These are phyloP conservation scores for Plasmodium vivax DNA, from an alignment of 169 alveolate species.

Conservation along the genomic window DNA sequence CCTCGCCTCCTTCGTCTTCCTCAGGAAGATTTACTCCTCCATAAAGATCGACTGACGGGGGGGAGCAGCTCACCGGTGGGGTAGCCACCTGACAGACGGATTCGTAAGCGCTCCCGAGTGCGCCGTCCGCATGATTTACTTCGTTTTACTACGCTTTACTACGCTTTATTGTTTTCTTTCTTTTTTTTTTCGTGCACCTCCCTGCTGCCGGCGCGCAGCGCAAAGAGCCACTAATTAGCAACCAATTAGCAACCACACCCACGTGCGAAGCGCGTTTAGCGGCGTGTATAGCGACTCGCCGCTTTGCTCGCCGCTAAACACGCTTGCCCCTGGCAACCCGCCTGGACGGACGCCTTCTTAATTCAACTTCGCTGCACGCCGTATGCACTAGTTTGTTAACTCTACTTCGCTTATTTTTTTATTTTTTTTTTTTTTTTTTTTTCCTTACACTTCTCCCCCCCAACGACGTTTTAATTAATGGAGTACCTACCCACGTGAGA, in stretches of 20 bases:
- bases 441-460: background rate
- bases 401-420: background rate
- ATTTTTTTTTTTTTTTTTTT: background rate
- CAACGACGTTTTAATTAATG: background rate
- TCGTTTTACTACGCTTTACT: background rate
- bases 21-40: slow-evolving; percentile 84
- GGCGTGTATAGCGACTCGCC: too few relatives aligned
- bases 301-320: too few relatives aligned
- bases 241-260: background rate
- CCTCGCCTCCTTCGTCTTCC: slow-evolving; percentile 84
- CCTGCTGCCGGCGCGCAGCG: background rate
- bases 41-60: slow-evolving; percentile 80
- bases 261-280: background rate
- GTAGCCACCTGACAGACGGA: too few relatives aligned
- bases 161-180: too few relatives aligned
- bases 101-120: background rate
- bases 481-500: background rate
- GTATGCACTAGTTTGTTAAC: background rate
- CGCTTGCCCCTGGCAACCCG: background rate
- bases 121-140: background rate
- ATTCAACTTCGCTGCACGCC: background rate
- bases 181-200: background rate
- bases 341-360: background rate
- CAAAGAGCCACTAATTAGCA: background rate
- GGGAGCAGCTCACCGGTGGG: too few relatives aligned